A percentile compares a stretch with the other conserved stretches of the same genome.
Evolutionary conservation across 2,329 filamentous ascomycete species (phyloP).

Genomic region (Emmonsia crescens): DNA sequence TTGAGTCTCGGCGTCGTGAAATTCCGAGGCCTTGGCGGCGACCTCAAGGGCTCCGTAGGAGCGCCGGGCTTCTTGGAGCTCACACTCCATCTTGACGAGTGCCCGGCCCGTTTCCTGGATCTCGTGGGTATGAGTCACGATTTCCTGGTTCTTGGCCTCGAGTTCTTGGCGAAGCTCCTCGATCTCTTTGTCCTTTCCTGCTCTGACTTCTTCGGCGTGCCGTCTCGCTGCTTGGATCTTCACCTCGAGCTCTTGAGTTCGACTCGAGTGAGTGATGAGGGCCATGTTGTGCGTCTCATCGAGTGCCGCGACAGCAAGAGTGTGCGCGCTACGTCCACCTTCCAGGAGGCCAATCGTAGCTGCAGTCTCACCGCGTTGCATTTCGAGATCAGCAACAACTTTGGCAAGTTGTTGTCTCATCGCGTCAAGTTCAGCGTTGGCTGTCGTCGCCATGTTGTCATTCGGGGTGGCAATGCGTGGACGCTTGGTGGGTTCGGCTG

Average conservation of each 20-base stretch:
- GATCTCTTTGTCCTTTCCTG: neutral
- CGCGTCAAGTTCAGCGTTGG: slow-evolving; percentile 1
- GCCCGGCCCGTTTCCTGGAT: neutral
- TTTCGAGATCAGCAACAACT: neutral
- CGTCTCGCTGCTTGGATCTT: neutral
- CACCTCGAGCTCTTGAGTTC: neutral
- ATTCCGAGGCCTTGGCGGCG: neutral
- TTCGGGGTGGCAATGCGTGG: neutral
- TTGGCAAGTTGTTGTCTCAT: neutral
- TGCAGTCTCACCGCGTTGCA: neutral
- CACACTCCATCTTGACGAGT: neutral
- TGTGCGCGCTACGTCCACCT: neutral
- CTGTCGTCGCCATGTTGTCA: neutral
- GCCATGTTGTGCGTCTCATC: neutral
- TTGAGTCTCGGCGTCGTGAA: neutral
- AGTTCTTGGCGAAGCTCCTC: neutral
- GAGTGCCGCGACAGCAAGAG: neutral
- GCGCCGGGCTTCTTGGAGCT: neutral
- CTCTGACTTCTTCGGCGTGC: neutral
- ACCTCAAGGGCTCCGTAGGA: neutral
- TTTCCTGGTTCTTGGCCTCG: neutral
- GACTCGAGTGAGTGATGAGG: neutral
- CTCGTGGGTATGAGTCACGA: neutral
- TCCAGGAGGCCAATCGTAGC: neutral
- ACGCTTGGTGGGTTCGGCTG: neutral